These are phyloP conservation scores for Penicillium angulare DNA, from an alignment of 495 filamentous ascomycete genomes.

Conservation along the genomic window DNA sequence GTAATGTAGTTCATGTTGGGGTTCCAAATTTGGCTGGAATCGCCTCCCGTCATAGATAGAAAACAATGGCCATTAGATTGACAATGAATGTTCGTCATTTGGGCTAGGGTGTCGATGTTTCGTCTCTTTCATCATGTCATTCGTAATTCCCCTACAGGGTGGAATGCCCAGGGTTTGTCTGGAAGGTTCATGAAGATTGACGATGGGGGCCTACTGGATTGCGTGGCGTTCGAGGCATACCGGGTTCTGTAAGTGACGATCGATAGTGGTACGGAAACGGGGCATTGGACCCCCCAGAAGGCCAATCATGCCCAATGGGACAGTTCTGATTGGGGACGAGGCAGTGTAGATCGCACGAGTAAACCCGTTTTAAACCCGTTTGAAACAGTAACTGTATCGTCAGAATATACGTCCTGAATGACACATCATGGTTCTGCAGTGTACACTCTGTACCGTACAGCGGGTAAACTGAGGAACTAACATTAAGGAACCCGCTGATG, in stretches of 20 bases:
- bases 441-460: too few species aligned
- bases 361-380: not conserved
- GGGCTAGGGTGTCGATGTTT: not conserved
- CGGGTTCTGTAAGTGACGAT: not conserved
- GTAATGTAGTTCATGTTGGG: too few species aligned
- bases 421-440: too few species aligned
- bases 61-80: constrained; percentile 3
- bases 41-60: constrained; percentile 5
- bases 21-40: too few species aligned
- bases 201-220: constrained; percentile 1
- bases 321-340: not conserved
- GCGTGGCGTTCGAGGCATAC: constrained; percentile 1
- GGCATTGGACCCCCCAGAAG: too few species aligned
- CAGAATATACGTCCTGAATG: not conserved
- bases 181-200: constrained; percentile 31
- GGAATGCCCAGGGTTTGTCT: constrained; percentile 11
- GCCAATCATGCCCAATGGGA: not conserved
- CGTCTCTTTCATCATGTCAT: not conserved
- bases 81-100: constrained; percentile 1
- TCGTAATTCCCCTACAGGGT: not conserved
- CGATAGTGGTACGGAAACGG: constrained; percentile 1
- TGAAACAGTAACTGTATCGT: constrained; percentile 1
- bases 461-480: not conserved
- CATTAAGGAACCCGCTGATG: not conserved
- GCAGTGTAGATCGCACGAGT: constrained; percentile 4